A percentile compares a stretch with the other conserved stretches of the same genome.
These are phyloP conservation scores for Aspergillus ustus DNA, from an alignment of 2,329 filamentous ascomycete genomes.

Conservation along the genomic window DNA sequence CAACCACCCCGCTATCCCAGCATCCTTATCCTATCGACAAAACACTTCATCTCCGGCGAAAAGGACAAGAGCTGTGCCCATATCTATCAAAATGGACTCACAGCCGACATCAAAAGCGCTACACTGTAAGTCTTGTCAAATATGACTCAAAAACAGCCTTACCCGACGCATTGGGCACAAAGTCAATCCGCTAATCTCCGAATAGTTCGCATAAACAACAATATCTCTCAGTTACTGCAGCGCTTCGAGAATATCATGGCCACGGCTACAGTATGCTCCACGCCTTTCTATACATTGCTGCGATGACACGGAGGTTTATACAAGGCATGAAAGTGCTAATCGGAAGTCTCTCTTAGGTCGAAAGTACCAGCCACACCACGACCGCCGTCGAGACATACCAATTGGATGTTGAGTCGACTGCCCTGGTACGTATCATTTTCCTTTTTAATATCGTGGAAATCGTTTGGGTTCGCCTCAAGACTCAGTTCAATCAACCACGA, in stretches of 20 bases:
- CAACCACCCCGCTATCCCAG: slow-evolving; percentile 13
- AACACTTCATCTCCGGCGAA: background rate
- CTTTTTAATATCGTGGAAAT: background rate
- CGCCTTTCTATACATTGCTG: background rate
- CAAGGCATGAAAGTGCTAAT: background rate
- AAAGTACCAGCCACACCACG: slow-evolving; percentile 57
- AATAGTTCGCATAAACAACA: slow-evolving; percentile 50
- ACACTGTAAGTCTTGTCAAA: slow-evolving; percentile 19
- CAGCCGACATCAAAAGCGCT: slow-evolving; percentile 30
- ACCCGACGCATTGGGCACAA: background rate
- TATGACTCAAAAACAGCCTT: background rate
- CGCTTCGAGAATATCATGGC: slow-evolving; percentile 62
- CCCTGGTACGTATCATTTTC: slow-evolving; percentile 51
- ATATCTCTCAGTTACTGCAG: slow-evolving; percentile 53
- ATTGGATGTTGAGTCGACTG: slow-evolving; percentile 63
- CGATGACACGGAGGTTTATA: background rate
- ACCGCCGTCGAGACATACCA: slow-evolving; percentile 63
- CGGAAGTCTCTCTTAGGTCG: slow-evolving; percentile 39
- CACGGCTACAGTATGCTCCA: slow-evolving; percentile 52
- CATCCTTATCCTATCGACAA: background rate
- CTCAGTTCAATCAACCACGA: too few relatives aligned
- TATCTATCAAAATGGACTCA: slow-evolving; percentile 35
- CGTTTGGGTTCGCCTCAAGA: too few relatives aligned
- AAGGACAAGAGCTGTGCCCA: background rate
- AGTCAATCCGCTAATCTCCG: background rate